Evolutionary conservation across 2,329 filamentous ascomycete species (phyloP), one percentile per base, ranked within the genome.

Genomic region (Neurospora sp.): DNA sequence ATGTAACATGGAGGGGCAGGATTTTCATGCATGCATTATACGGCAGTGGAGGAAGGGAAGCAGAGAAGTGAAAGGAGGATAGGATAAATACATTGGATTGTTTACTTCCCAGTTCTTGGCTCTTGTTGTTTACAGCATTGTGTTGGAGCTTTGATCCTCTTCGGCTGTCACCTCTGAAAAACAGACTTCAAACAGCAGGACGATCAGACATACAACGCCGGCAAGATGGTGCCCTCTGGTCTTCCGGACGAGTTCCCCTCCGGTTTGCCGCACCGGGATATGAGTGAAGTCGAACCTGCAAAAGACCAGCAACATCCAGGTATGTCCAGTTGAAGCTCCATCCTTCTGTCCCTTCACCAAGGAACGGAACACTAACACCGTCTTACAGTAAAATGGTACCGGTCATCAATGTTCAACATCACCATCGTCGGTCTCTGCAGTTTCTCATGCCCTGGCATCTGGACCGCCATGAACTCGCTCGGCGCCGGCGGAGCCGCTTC

Each of bases 381-480:
- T 36, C 46, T 15, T 12, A 40, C 43, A 70, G 71, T 72, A 40
- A 52, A 38, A 87, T 91, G 90, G 90, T 86, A 92, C 76, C 87
- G 88, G 36, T 90, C 88, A 0, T 91, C 90, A 0, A 89, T 90
- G 74, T 92, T 87, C 81, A 92, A 92, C 80, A 88, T 90, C 68
- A 85, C 89, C 39, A 86, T 93, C 46, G 84, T 93, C 1, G 90
- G 91, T 0, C 78, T 92, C 10, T 91, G 88, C 79, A 91, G 91
- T 75, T 87, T 92, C 72, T 82, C 88, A 1, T 89, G 90, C 0
- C 90, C 90, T 0, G 90, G 90, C 0, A 89, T 92, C 71, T 92
- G 90, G 90, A 85, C 84, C 12, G 89, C 89, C 8, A 91, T 92
- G 89, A 92, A 92, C 80, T 88, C 86, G 0, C 84, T 92, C 0